These are phyloP conservation scores for Starmerella apicola DNA, from an alignment of 805 yeast species.

Conservation along the genomic window DNA sequence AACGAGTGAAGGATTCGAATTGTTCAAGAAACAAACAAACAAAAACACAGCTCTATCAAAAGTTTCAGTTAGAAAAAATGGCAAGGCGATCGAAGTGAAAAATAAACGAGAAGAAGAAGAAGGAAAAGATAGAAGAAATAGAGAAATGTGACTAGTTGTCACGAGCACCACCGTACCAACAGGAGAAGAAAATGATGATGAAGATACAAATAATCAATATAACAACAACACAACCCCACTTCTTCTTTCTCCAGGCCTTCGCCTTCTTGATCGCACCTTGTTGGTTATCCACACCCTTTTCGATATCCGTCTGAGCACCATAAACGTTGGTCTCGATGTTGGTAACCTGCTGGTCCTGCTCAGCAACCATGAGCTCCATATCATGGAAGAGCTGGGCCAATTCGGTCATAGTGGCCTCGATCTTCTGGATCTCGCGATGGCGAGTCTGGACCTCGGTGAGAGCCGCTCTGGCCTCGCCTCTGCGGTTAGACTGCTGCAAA, in stretches of 20 bases:
- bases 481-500: constrained; percentile 28
- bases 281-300: constrained; percentile 89
- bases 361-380: constrained; percentile 91
- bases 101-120: no score
- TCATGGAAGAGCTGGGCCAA: constrained; percentile 88
- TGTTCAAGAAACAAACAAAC: no score
- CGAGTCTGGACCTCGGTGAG: constrained; percentile 91
- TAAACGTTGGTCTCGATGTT: constrained; percentile 70
- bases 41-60: background rate
- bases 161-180: no score
- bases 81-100: no score
- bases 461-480: constrained; percentile 79
- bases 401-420: constrained; percentile 92
- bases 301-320: constrained; percentile 79
- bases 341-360: constrained; percentile 81
- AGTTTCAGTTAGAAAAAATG: background rate
- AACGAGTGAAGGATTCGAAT: no score
- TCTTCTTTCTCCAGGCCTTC: constrained; percentile 80
- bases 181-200: constrained; percentile 17
- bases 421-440: constrained; percentile 86
- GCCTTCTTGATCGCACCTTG: constrained; percentile 82
- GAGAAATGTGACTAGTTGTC: no score
- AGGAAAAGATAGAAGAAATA: no score
- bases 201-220: constrained; percentile 24
- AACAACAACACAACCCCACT: constrained; percentile 54